phyloP scores from a whole-genome alignment of 768 basidiomycete genomes.

The Lyophyllum shimeji region DNA sequence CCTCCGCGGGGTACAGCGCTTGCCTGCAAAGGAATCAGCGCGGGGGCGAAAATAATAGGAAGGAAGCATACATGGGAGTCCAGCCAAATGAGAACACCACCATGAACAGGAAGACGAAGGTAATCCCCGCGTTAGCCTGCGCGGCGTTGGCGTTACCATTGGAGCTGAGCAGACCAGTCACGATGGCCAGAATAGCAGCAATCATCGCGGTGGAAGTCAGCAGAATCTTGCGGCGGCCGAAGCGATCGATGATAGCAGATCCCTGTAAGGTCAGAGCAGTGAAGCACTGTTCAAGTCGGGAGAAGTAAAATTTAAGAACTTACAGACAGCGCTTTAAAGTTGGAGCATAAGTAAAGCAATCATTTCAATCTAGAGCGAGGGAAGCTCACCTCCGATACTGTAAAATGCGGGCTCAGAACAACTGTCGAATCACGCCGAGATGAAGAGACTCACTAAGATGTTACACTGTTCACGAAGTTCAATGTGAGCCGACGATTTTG shows the following conservation, averaged over 20 bases:
- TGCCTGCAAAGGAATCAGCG: slow-evolving; percentile 31
- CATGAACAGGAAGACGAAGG: slow-evolving; percentile 51
- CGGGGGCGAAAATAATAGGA: background rate
- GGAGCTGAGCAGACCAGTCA: slow-evolving; percentile 43
- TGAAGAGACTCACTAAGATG: slow-evolving; percentile 38
- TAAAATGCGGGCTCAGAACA: background rate
- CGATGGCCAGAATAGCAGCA: slow-evolving; percentile 41
- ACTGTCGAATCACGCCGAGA: background rate
- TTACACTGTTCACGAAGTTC: slow-evolving; percentile 53
- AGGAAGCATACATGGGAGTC: slow-evolving; percentile 46
- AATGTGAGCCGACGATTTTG: slow-evolving; percentile 41
- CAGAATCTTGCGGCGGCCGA: slow-evolving; percentile 46
- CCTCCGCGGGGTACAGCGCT: slow-evolving; percentile 54
- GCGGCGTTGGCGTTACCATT: slow-evolving; percentile 30
- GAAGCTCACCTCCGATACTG: slow-evolving; percentile 35
- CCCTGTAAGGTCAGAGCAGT: slow-evolving; percentile 27
- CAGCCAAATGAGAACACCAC: slow-evolving; percentile 55
- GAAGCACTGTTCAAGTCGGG: background rate
- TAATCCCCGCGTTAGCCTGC: slow-evolving; percentile 50
- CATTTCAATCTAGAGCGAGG: background rate
- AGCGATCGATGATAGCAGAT: slow-evolving; percentile 45
- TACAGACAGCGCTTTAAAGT: slow-evolving; percentile 27
- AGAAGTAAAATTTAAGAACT: background rate
- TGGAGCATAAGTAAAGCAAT: background rate
- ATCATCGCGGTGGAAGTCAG: slow-evolving; percentile 37